phyloP scores from a whole-genome alignment of 768 basidiomycete species.

The Russula sp. region DNA sequence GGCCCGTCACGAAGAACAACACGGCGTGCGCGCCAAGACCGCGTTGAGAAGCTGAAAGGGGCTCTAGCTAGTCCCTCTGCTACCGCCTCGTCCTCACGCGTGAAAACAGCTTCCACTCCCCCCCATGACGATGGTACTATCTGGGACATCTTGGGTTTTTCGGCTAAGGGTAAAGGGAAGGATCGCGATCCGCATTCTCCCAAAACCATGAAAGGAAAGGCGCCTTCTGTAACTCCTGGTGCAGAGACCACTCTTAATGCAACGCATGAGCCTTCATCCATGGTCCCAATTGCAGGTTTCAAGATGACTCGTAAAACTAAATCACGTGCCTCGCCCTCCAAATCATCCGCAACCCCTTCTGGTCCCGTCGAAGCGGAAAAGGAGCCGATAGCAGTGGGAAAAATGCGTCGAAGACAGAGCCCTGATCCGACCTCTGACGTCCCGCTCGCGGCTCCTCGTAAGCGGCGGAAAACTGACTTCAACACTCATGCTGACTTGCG shows the following conservation, averaged over 20 bases:
- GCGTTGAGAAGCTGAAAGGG: slow-evolving; percentile 39
- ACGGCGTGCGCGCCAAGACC: slow-evolving; percentile 52
- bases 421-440: slow-evolving; percentile 9
- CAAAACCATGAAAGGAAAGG: slow-evolving; percentile 16
- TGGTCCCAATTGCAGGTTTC: neutral
- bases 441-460: slow-evolving; percentile 14
- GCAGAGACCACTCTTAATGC: neutral
- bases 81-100: slow-evolving; percentile 13
- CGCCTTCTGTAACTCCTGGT: neutral
- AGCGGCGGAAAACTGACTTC: slow-evolving; percentile 22
- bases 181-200: slow-evolving; percentile 18
- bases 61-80: slow-evolving; percentile 27
- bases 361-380: slow-evolving; percentile 9
- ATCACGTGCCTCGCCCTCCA: neutral
- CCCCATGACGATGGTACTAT: slow-evolving; percentile 27
- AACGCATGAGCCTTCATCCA: neutral
- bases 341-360: neutral
- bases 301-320: slow-evolving; percentile 8
- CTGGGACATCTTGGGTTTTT: slow-evolving; percentile 30
- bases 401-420: slow-evolving; percentile 10
- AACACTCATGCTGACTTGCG: neutral
- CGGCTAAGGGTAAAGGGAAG: slow-evolving; percentile 32
- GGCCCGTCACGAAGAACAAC: slow-evolving; percentile 51
- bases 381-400: neutral
- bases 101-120: slow-evolving; percentile 15